phyloP scores from a whole-genome alignment of 2,329 filamentous ascomycete genomes.

The Colletotrichum sublineola region DNA sequence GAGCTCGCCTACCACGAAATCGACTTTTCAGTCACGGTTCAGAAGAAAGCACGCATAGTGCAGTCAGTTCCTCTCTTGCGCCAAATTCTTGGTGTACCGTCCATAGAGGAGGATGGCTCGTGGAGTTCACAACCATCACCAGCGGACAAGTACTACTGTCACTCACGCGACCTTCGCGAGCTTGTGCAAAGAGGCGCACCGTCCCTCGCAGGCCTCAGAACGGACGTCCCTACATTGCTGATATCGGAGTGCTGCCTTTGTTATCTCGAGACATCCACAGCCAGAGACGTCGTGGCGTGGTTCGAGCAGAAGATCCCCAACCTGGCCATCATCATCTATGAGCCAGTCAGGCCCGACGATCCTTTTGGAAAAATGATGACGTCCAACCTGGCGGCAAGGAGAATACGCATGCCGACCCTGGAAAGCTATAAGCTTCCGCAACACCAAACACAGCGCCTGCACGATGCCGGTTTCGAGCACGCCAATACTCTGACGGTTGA shows the following conservation, averaged over 20 bases:
- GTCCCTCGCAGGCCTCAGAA: constrained; percentile 58
- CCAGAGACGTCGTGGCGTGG: constrained; percentile 73
- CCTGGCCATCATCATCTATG: constrained; percentile 81
- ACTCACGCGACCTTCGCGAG: constrained; percentile 78
- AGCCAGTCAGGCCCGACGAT: constrained; percentile 87
- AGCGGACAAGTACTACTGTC: constrained; percentile 65
- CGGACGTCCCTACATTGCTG: constrained; percentile 80
- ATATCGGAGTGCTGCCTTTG: constrained; percentile 97
- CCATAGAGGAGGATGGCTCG: constrained; percentile 49
- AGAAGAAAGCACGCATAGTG: constrained; percentile 71
- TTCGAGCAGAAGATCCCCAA: constrained; percentile 68
- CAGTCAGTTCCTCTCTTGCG: constrained; percentile 61
- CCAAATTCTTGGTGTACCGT: constrained; percentile 54
- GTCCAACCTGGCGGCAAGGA: constrained; percentile 84
- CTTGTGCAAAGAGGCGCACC: constrained; percentile 55
- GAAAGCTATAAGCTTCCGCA: constrained; percentile 76
- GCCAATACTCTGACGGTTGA: constrained; percentile 61
- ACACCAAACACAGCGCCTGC: constrained; percentile 78
- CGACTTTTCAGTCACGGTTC: constrained; percentile 84
- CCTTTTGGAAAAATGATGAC: constrained; percentile 94
- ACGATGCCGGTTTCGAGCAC: constrained; percentile 72
- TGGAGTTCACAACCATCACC: constrained; percentile 59
- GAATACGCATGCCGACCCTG: constrained; percentile 88
- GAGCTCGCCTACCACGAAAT: constrained; percentile 88
- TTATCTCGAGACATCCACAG: constrained; percentile 79